A percentile compares a stretch with the other conserved stretches of the same genome.
phyloP scores from a whole-genome alignment of 805 yeast genomes.

The Maudiozyma serrabonitensis region DNA sequence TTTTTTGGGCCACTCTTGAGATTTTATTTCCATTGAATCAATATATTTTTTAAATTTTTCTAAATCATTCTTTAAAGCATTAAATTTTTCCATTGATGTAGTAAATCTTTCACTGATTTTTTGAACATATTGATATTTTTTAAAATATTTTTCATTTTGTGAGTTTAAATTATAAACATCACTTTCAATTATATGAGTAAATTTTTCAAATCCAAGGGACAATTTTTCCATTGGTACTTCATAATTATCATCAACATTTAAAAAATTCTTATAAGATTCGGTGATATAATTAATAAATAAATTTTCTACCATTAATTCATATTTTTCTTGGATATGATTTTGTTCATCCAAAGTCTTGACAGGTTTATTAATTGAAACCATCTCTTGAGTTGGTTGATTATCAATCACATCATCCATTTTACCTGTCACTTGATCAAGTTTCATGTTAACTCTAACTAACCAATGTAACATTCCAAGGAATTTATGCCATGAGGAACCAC shows the following conservation, averaged over 20 bases:
- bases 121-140: slow-evolving; percentile 34
- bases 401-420: slow-evolving; percentile 15
- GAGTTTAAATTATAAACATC: slow-evolving; percentile 36
- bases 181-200: slow-evolving; percentile 38
- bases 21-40: slow-evolving; percentile 54
- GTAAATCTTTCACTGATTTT: slow-evolving; percentile 39
- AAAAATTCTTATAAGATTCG: slow-evolving; percentile 57
- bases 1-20: slow-evolving; percentile 51
- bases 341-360: slow-evolving; percentile 21
- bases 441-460: slow-evolving; percentile 52
- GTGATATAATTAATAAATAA: slow-evolving; percentile 52
- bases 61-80: slow-evolving; percentile 61
- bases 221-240: slow-evolving; percentile 44
- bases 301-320: slow-evolving; percentile 31
- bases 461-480: slow-evolving; percentile 78
- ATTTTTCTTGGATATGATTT: slow-evolving; percentile 26
- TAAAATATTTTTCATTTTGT: slow-evolving; percentile 34
- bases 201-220: slow-evolving; percentile 43
- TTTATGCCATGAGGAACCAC: slow-evolving; percentile 80
- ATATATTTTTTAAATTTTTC: slow-evolving; percentile 64
- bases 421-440: slow-evolving; percentile 29
- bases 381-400: slow-evolving; percentile 25
- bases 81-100: slow-evolving; percentile 45
- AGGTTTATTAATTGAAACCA: slow-evolving; percentile 20
- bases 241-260: slow-evolving; percentile 57